Evolutionary conservation across 257 asterid genomes (phyloP), one percentile per base, ranked within the genome.

Genomic region (Apocynum venetum): DNA sequence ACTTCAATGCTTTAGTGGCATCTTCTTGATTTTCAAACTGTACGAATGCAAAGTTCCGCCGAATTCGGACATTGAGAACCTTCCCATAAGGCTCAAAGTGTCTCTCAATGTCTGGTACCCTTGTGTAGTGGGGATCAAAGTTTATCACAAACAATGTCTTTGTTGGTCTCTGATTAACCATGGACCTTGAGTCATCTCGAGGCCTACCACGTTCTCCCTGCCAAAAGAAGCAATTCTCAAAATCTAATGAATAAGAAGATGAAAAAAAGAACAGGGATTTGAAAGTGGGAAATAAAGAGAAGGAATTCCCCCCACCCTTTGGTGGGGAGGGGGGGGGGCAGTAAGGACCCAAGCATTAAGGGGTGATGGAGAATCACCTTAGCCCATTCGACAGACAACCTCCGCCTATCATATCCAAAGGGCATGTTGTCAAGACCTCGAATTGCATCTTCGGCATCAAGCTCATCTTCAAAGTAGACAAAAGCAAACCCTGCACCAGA

Each of bases 181-280:
- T 76, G 63, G 88, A 81, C 87, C 81, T 89, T 25, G 82, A 77
- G 36, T 80, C 89, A 73, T 91, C 98, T 75, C 85, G 90, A 77
- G 86, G 96, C 81, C 87, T 88, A 20, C 92, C 97, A 0, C 96
- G 97, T 80, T 95, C 98, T 72, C 98, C 98, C 96, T 95, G 84
- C 73, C 83, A 79, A 80, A 71, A 56, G 68, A 51, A 72, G 44
- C 31, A 25, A 75, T 15, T 38, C 13, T 60, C 52, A 61, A 40
- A 44, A 4, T 17, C 44, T 35, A 19, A 36, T 41, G 35, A 35
- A 1, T 14, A 4, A 46, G 19, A 5, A 36, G 46, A 36, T 65
- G 25, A 6, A 65, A 48, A 38, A 13, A 31, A 65, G 47, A 6
- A 4, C 65, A 59, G 13, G 3, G 14, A 36, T 35, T 2, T 11